A percentile compares a stretch with the other conserved stretches of the same genome.
Conservation (phyloP, 345 rosid genomes). For the Sonneratia caseolaris region DNA sequence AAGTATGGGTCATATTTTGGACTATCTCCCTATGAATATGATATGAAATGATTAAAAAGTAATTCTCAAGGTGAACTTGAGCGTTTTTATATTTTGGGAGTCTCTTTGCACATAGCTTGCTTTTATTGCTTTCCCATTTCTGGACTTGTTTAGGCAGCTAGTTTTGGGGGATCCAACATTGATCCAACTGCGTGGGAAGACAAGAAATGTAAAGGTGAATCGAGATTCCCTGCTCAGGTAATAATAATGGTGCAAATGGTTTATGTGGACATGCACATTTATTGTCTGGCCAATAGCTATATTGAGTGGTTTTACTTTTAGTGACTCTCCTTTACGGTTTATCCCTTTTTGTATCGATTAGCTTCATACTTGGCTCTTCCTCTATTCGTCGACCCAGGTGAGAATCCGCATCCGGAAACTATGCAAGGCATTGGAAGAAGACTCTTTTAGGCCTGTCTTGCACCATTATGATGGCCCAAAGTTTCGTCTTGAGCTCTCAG, state of each 20-base stretch:
- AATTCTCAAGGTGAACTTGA: neutral
- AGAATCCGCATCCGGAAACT: conserved; percentile 71
- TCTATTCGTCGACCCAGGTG: conserved; percentile 33
- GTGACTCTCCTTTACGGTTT: no score
- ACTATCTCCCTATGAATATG: neutral
- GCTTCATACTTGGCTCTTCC: neutral
- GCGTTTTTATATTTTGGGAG: neutral
- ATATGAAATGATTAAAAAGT: neutral
- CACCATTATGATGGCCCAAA: conserved; percentile 99
- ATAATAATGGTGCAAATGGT: conserved; percentile 4
- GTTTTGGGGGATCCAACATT: conserved; percentile 95
- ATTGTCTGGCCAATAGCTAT: neutral
- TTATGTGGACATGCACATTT: neutral
- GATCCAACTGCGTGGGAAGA: conserved; percentile 99
- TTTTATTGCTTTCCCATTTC: conserved; percentile 2
- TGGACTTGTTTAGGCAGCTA: conserved; percentile 49
- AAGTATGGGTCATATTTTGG: neutral
- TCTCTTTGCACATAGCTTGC: neutral
- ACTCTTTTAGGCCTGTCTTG: conserved; percentile 88
- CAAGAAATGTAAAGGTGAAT: conserved; percentile 96
- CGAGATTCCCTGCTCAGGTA: conserved; percentile 99
- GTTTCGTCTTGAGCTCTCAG: conserved; percentile 89
- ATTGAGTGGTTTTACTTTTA: neutral
- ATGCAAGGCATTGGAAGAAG: conserved; percentile 96
- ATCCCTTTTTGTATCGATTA: neutral